Base-by-base conservation (phyloP, 192 early-diverging fungal species). In the Coemansia guatemalensis region DNA sequence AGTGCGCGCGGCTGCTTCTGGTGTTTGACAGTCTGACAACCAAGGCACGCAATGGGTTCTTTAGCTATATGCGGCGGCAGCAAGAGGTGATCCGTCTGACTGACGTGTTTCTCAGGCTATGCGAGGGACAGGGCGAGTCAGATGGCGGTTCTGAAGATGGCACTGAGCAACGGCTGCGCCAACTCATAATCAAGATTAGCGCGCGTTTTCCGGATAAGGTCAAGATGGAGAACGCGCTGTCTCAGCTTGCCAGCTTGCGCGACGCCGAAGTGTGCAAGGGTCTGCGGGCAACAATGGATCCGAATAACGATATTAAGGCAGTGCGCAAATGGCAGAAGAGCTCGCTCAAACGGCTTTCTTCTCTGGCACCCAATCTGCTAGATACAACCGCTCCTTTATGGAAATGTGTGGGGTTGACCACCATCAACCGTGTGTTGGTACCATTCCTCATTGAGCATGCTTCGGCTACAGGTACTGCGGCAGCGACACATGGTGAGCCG, bases 371-470 rank as follows among this genome's bases (percentile, higher is more conserved):
- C 18, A 76, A 73, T 11, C 59, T 85, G 18, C 58, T 85, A 26
- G 95, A 96, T 47, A 85, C 89, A 1, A 92, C 95, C 23, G 74
- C 83, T 2, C 69, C 89, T 17, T 73, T 95, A 22, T 81, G 97
- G 50, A 87, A 92, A 27, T 83, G 90, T 8, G 86, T 93, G 12
- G 86, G 87, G 8, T 68, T 95, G 39, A 88, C 86, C 8, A 75
- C 93, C 7, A 69, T 95, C 53, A 90, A 94, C 63, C 88, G 86
- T 48, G 85, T 83, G 4, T 47, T 75, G 50, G 66, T 53, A 62
- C 83, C 33, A 78, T 93, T 33, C 73, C 87, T 41, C 50, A 82
- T 60, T 57, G 95, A 58, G 65, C 93, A 53, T 74, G 82, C 56
- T 56, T 83, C 51, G 50, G 41, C 47, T 20, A 44, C 39, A 17